Evolutionary conservation across 352 stramenopile species (phyloP), one percentile per base, ranked within the genome.

Genomic region (Phytophthora cactorum): DNA sequence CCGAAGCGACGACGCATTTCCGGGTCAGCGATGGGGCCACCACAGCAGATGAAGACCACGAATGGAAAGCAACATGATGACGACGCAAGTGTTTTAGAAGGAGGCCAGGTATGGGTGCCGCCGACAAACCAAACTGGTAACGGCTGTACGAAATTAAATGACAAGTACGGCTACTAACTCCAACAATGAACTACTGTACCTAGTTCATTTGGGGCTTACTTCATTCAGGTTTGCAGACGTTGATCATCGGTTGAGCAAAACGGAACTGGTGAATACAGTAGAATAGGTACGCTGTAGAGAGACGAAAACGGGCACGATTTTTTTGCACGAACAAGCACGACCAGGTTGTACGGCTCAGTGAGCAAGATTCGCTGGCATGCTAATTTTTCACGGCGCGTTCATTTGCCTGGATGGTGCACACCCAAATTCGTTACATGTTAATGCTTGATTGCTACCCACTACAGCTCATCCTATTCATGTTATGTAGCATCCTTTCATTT

Each of bases 41-140:
- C 52, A 0, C 25, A 28, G 25, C 28, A 65, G 43, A 15, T 50
- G 31, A 67, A 64, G 38, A 53, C 4, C 4, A 12, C 41, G 51
- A 69, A 39, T 56, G 27, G 32, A 11, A 28, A 68, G 28, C 32
- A 52, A 1, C 9, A 15, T 12, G 36, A 29, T 15, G 15, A 39
- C 25, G 66, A 83, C 27, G 31, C 46, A n/a, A 68, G 39, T 44
- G 63, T 77, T 10, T 62, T 93, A 29, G 85, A 96, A 74, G 88
- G 87, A 49, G 88, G 86, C 32, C 72, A 75, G 4, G 76, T 88
- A 51, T 97, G 89, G 88, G 75, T 96, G 14, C 88, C 90, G 10
- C 90, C 90, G 1, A 49, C 72, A 25, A 89, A 89, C 49, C 90
- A 97, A 74, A 88, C 77, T n/a, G 89, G 89, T 31, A 85, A 97